Conservation (phyloP, 148 eudicot species). For the Beta vulgaris region DNA sequence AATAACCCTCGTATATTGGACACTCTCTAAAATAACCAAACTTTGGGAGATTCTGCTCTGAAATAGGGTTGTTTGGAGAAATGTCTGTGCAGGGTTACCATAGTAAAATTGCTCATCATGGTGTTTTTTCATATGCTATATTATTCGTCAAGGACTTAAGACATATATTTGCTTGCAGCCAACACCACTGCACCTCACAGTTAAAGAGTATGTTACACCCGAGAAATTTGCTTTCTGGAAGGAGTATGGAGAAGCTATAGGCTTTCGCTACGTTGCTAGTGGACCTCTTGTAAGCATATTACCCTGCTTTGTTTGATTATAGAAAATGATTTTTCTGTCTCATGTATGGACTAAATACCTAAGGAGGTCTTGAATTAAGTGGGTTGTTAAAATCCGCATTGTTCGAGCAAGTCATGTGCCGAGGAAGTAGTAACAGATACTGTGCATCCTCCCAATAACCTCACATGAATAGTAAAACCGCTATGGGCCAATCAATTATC, state of each 20-base stretch:
- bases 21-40: too few species aligned
- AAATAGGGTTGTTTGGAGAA: too few species aligned
- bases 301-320: background rate
- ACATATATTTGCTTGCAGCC: constrained; percentile 53
- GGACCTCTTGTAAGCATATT: constrained; percentile 77
- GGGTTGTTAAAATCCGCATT: background rate
- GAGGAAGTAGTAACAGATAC: too few species aligned
- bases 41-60: too few species aligned
- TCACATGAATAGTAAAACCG: too few species aligned
- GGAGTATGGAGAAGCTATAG: constrained; percentile 88
- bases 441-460: too few species aligned
- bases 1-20: too few species aligned
- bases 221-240: constrained; percentile 86
- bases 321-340: background rate
- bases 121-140: background rate
- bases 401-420: background rate
- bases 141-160: background rate
- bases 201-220: constrained; percentile 86
- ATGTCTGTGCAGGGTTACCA: too few species aligned
- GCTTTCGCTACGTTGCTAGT: constrained; percentile 96
- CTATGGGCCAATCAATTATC: too few species aligned
- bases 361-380: too few species aligned
- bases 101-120: too few species aligned
- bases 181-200: constrained; percentile 91
- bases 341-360: background rate